Evolutionary conservation across 305 asterid genomes (phyloP), one percentile per base, ranked within the genome.

Genomic region (Ajuga reptans): DNA sequence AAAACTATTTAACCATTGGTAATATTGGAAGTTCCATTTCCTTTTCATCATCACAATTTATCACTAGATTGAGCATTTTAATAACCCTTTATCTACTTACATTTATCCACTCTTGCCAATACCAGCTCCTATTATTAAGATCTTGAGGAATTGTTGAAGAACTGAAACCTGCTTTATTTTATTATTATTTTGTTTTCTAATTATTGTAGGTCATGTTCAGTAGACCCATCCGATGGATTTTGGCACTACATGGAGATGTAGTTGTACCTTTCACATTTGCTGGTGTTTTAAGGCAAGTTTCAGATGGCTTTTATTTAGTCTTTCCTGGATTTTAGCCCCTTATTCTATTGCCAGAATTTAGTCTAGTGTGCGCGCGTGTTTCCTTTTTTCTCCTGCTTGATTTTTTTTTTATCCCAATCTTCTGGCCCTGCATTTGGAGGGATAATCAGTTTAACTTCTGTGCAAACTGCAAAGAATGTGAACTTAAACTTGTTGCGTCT

Each of bases 211-310:
- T 87, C 72, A 78, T 86, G 76, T 93, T 93, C 82, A 93, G 99
- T 82, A 84, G 99, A 73, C 99, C 99, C 68, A 81, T 93, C 70
- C 86, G 99, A 78, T 93, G 99, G 99, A 84, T 93, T 78, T 82
- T 93, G 84, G 95, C 96, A 12, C 85, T 90, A 60, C 96, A 89
- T 64, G 99, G 99, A 74, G 88, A 88, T 67, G 78, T 62, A 45
- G 81, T 89, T 55, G 85, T 90, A 58, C 99, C 99, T 53, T 90
- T 93, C 75, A 67, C 83, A 58, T 90, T 77, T 79, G 86, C 90
- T 83, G 96, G 99, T 77, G 77, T 85, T 71, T 77, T 84, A 53
- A 93, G 99, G 99, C 77, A 80, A 79, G 80, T 72, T 21, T 68
- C 68, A 42, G 49, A 52, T 54, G 66, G 27, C 29, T 58, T 64